Conservation (phyloP, 495 filamentous ascomycete genomes). For the Apodospora peruviana region DNA sequence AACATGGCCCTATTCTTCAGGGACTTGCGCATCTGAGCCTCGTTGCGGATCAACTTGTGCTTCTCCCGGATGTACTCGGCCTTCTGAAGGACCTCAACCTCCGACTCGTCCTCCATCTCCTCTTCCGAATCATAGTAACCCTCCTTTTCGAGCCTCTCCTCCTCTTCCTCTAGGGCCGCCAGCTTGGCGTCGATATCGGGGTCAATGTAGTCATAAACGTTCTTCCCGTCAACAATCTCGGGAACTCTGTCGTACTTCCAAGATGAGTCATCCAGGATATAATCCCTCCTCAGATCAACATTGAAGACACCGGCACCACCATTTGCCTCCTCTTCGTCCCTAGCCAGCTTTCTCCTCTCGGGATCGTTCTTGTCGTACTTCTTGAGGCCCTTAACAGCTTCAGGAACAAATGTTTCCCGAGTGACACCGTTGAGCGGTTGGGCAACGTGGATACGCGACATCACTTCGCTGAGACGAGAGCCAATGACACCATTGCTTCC, state of each 20-base stretch:
- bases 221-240: constrained; percentile 84
- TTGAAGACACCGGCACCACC: constrained; percentile 95
- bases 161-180: constrained; percentile 85
- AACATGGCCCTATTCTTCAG: constrained; percentile 94
- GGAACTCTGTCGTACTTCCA: constrained; percentile 97
- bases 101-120: constrained; percentile 73
- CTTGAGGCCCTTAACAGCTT: constrained; percentile 68
- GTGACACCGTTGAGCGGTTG: constrained; percentile 75
- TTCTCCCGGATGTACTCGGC: constrained; percentile 94
- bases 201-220: constrained; percentile 94
- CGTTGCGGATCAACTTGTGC: constrained; percentile 79
- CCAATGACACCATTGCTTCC: constrained; percentile 65
- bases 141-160: constrained; percentile 79
- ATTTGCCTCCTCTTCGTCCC: constrained; percentile 87
- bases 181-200: constrained; percentile 93
- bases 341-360: constrained; percentile 67
- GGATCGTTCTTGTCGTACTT: constrained; percentile 90
- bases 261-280: constrained; percentile 73
- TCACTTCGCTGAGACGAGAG: constrained; percentile 78
- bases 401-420: constrained; percentile 83
- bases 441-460: constrained; percentile 91
- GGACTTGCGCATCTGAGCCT: constrained; percentile 83
- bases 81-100: constrained; percentile 81
- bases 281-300: constrained; percentile 82
- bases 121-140: constrained; percentile 67